phyloP scores from a whole-genome alignment of 306 rosid genomes.

The Pterocarpus macrocarpus region DNA sequence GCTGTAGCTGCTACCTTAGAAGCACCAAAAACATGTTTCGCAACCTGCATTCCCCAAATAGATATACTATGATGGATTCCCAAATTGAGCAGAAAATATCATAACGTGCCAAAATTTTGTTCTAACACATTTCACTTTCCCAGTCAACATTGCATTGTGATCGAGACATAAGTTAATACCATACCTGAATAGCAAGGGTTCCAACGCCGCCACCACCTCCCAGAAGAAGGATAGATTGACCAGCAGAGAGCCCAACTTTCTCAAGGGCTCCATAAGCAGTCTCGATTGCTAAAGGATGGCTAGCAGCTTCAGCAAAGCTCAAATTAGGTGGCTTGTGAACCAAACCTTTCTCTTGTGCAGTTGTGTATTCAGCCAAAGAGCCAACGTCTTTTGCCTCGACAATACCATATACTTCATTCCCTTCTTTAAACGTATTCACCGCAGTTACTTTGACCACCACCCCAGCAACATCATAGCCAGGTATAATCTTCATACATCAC shows the following conservation, averaged over 20 bases:
- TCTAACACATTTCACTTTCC: too few relatives aligned
- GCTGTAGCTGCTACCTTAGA: neutral
- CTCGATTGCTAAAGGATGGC: slow-evolving; percentile 63
- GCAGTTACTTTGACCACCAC: neutral
- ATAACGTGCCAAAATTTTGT: too few relatives aligned
- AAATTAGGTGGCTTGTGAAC: slow-evolving; percentile 51
- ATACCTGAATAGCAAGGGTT: slow-evolving; percentile 60
- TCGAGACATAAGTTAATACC: too few relatives aligned
- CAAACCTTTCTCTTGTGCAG: neutral
- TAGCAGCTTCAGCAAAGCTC: slow-evolving; percentile 65
- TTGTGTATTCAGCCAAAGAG: neutral
- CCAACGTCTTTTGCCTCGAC: neutral
- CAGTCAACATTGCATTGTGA: too few relatives aligned
- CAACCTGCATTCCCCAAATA: neutral
- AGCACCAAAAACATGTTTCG: slow-evolving; percentile 3
- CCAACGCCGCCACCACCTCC: slow-evolving; percentile 77
- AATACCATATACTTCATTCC: slow-evolving; percentile 1
- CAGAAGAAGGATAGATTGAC: slow-evolving; percentile 62
- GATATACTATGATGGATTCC: neutral
- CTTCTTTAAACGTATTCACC: neutral
- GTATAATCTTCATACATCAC: slow-evolving; percentile 42
- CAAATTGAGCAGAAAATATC: neutral
- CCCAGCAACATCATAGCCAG: slow-evolving; percentile 67
- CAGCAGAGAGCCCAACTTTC: slow-evolving; percentile 47
- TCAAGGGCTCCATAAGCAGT: slow-evolving; percentile 67